Base-by-base conservation (phyloP, 2,329 filamentous ascomycete species). In the Mycocentrospora acerina region DNA sequence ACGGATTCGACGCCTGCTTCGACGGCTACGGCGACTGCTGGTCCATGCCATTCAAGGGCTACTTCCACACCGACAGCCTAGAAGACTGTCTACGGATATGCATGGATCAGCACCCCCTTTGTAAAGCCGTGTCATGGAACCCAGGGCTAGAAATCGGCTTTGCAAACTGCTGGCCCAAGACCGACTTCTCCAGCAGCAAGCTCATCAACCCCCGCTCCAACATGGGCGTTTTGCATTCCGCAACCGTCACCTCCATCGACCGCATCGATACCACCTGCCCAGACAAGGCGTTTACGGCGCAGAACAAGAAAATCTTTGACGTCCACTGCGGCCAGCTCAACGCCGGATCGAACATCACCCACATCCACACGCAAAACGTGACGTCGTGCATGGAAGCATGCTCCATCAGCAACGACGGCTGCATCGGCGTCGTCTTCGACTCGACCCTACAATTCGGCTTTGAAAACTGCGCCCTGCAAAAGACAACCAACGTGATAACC, bases 161-260 rank as follows among this genome's bases (percentile, higher is more conserved):
- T 24, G 60, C 60, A n/a, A 66, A 66, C 27, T 66, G 62, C 48
- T 58, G 51, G 47, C 57, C 51, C 13, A 66, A 62, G 17, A 55
- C 51, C 0, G 54, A 47, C 2, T 57, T 44, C 6, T 24, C 25
- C 1, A 35, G 43, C 10, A 40, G 44, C 12, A 32, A 28, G 2
- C 28, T 62, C 12, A 17, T 29, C 2, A 37, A 42, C 1, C 48
- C 57, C 1, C 22, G 14, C 4, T 12, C 29, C 0, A 47, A 35
- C 11, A 16, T 38, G 7, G 56, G 56, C 10, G 34, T 55, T 24
- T 14, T 60, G 1, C 62, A 65, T 33, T 45, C 53, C 0, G 60
- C 60, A 2, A 49, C 51, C 7, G 54, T 65, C 13, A 57, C 58
- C 3, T 38, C 35, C 0, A 51, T 64, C 12, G 51, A 59, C 4